These are phyloP conservation scores for Dissoconium aciculare DNA, from an alignment of 2,329 filamentous ascomycete genomes.

Conservation along the genomic window DNA sequence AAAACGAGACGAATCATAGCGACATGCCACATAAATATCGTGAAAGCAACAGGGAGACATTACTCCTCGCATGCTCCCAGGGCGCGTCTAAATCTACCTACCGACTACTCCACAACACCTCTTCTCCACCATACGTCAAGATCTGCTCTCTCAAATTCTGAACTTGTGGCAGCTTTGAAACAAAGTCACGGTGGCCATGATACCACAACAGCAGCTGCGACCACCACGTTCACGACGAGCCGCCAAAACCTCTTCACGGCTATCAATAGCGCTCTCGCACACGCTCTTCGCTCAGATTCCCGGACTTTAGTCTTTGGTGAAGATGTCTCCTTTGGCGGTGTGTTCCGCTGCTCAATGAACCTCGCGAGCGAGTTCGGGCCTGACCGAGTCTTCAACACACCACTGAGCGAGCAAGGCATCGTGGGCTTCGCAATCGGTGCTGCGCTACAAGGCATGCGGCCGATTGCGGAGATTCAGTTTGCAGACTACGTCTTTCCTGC, in stretches of 20 bases:
- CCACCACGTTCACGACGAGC: slow-evolving; percentile 43
- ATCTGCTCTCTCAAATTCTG: slow-evolving; percentile 52
- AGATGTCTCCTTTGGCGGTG: slow-evolving; percentile 91
- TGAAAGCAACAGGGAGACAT: no score
- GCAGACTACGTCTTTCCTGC: slow-evolving; percentile 89
- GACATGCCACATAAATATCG: no score
- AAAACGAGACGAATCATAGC: no score
- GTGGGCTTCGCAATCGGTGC: slow-evolving; percentile 84
- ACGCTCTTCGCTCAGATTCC: slow-evolving; percentile 69
- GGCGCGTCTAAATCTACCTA: slow-evolving; percentile 62
- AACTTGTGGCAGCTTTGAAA: no score
- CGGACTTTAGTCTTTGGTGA: slow-evolving; percentile 86
- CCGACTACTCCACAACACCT: slow-evolving; percentile 72
- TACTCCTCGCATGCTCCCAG: slow-evolving; percentile 38
- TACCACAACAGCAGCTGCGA: slow-evolving; percentile 31
- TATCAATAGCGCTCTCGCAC: slow-evolving; percentile 76
- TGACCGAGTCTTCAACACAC: slow-evolving; percentile 91
- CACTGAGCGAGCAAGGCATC: slow-evolving; percentile 85
- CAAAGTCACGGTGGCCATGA: no score
- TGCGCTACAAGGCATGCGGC: slow-evolving; percentile 80
- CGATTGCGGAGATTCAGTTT: slow-evolving; percentile 89
- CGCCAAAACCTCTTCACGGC: slow-evolving; percentile 90
- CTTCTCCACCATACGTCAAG: slow-evolving; percentile 69
- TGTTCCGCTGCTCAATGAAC: slow-evolving; percentile 77
- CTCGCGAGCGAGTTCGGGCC: slow-evolving; percentile 74